Evolutionary conservation across 1,139 yeast species (phyloP).

Genomic region (Yamadazyma blattariae): DNA sequence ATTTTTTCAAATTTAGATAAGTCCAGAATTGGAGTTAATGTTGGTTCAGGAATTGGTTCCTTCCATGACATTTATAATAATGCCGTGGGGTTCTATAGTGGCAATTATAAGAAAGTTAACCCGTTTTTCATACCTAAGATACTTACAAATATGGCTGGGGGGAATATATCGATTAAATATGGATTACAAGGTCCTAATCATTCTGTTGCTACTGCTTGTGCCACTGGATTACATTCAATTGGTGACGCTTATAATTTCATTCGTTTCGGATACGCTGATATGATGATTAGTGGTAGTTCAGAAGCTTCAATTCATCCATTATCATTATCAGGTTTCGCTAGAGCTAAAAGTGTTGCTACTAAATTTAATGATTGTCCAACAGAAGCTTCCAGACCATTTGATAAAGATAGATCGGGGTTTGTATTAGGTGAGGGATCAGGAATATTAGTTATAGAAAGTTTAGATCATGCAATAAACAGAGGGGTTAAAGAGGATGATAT

Average conservation of each 20-base stretch:
- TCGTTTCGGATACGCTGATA: conserved; percentile 74
- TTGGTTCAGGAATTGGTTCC: conserved; percentile 94
- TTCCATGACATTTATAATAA: conserved; percentile 71
- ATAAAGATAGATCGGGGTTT: conserved; percentile 73
- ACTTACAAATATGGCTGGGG: conserved; percentile 92
- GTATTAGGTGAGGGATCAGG: conserved; percentile 96
- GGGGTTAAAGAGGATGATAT: conserved; percentile 53
- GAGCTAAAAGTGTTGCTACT: conserved; percentile 80
- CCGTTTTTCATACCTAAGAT: conserved; percentile 86
- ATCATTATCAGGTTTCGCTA: conserved; percentile 85
- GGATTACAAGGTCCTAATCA: conserved; percentile 84
- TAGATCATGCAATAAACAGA: conserved; percentile 71
- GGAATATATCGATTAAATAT: conserved; percentile 77
- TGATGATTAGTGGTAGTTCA: conserved; percentile 90
- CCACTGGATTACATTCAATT: conserved; percentile 90
- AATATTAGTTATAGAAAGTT: conserved; percentile 67
- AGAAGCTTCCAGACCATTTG: conserved; percentile 86
- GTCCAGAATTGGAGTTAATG: conserved; percentile 61
- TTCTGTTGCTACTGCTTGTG: conserved; percentile 92
- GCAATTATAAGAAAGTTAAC: conserved; percentile 65
- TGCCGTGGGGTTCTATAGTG: conserved; percentile 50
- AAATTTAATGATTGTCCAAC: conserved; percentile 59
- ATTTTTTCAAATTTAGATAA: conserved; percentile 37
- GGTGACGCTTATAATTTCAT: conserved; percentile 91
- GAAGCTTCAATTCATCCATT: conserved; percentile 88